A percentile compares a stretch with the other conserved stretches of the same genome.
These are phyloP conservation scores for Colletotrichum falcatum DNA, from an alignment of 2,329 filamentous ascomycete genomes.

Conservation along the genomic window DNA sequence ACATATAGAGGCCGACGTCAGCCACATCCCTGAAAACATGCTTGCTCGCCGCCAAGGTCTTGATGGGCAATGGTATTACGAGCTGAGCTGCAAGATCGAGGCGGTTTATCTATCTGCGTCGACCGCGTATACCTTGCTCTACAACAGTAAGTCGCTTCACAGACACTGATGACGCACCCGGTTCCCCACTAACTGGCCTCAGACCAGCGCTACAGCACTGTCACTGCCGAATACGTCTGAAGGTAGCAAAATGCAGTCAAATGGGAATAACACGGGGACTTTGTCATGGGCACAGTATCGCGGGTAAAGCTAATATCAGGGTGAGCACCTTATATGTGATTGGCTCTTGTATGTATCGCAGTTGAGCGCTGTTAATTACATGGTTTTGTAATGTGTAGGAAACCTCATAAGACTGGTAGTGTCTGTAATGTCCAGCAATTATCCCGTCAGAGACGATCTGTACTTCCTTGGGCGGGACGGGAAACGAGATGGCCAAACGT, in stretches of 20 bases:
- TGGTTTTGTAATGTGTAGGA: not conserved
- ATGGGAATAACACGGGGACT: too few species aligned
- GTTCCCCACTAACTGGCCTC: not conserved
- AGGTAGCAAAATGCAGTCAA: too few species aligned
- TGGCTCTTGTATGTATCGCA: not conserved
- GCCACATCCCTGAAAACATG: constrained; percentile 53
- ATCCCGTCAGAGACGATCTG: not conserved
- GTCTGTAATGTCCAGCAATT: too few species aligned
- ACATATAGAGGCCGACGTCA: constrained; percentile 55
- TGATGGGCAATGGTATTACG: constrained; percentile 56
- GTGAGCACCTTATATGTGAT: not conserved
- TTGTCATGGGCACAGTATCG: not conserved
- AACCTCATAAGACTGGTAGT: not conserved
- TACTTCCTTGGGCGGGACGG: not conserved
- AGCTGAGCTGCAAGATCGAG: constrained; percentile 55
- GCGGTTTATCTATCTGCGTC: constrained; percentile 56
- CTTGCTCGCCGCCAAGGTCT: constrained; percentile 50
- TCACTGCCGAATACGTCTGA: constrained; percentile 58
- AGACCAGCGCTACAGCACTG: constrained; percentile 56
- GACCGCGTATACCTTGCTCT: constrained; percentile 57
- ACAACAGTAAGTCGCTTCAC: constrained; percentile 51
- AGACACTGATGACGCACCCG: too few species aligned
- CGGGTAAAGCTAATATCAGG: too few species aligned
- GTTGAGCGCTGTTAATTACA: not conserved
- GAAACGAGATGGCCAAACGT: not conserved